A percentile compares a stretch with the other conserved stretches of the same genome.
Evolutionary conservation across 2,329 filamentous ascomycete genomes (phyloP).

Genomic region (Fusarium sp.): DNA sequence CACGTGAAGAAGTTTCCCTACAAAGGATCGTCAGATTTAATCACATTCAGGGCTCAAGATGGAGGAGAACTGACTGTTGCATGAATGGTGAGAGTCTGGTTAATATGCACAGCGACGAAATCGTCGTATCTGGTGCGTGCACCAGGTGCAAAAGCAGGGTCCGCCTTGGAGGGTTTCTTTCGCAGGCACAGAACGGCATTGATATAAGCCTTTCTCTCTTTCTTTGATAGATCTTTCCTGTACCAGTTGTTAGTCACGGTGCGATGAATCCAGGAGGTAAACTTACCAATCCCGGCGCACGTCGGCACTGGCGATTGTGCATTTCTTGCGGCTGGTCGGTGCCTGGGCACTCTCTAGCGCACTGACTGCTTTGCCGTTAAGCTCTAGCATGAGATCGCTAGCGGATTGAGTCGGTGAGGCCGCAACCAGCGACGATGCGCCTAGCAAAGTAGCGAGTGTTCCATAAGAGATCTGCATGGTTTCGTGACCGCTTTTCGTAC

Average conservation of each 20-base stretch:
- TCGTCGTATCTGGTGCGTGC: conserved; percentile 11
- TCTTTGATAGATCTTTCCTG: neutral
- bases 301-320: neutral
- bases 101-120: conserved; percentile 14
- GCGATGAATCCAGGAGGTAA: accelerated
- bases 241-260: accelerated
- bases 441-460: neutral
- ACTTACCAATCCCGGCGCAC: neutral
- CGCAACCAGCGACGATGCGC: neutral
- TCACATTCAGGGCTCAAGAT: accelerated
- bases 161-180: neutral
- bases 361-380: neutral
- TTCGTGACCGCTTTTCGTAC: accelerated
- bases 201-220: conserved; percentile 1
- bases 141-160: neutral
- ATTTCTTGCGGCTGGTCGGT: neutral
- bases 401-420: neutral
- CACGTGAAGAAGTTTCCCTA: conserved; percentile 17
- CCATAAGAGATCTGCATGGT: neutral
- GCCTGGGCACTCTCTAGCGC: neutral
- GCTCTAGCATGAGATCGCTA: neutral
- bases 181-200: neutral
- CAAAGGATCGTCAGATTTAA: accelerated
- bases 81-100: neutral
- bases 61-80: neutral